These are phyloP conservation scores for Vitis hybrid DNA, from an alignment of 177 flowering plant species.

Conservation along the genomic window DNA sequence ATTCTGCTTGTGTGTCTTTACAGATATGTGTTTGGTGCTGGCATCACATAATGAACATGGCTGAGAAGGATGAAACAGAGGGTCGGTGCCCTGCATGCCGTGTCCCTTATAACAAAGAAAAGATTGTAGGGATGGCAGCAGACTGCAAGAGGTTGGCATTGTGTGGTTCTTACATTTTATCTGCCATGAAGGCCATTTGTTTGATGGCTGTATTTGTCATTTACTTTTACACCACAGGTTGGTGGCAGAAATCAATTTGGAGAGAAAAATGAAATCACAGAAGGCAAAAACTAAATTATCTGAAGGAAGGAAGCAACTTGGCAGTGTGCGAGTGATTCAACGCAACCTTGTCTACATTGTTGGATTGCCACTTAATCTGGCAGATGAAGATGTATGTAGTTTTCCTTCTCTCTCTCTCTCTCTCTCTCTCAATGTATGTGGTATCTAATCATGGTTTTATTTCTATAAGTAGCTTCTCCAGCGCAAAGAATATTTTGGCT, in stretches of 20 bases:
- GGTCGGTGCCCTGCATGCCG: conserved; percentile 99
- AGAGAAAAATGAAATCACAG: conserved; percentile 68
- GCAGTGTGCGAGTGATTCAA: conserved; percentile 88
- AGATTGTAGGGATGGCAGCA: conserved; percentile 83
- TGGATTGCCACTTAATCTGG: conserved; percentile 86
- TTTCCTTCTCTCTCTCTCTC: background rate
- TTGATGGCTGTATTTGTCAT: background rate
- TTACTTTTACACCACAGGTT: conserved; percentile 35
- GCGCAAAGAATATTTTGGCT: conserved; percentile 86
- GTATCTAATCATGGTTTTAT: background rate
- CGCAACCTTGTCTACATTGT: conserved; percentile 88
- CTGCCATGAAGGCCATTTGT: background rate
- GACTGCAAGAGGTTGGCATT: conserved; percentile 69
- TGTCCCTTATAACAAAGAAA: conserved; percentile 86
- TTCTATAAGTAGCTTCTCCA: conserved; percentile 72
- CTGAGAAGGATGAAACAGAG: conserved; percentile 95
- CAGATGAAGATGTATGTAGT: conserved; percentile 83
- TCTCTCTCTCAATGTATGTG: background rate
- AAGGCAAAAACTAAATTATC: conserved; percentile 69
- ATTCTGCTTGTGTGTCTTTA: background rate
- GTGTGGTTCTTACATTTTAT: background rate
- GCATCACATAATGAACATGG: conserved; percentile 99
- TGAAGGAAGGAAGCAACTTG: conserved; percentile 90
- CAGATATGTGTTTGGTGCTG: conserved; percentile 99
- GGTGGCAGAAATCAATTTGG: conserved; percentile 69